Percentiles rank a stretch among this genome's conserved stretches.
These are phyloP conservation scores for Trichosporon asahii DNA, from an alignment of 1,284 basidiomycete genomes.

Conservation along the genomic window DNA sequence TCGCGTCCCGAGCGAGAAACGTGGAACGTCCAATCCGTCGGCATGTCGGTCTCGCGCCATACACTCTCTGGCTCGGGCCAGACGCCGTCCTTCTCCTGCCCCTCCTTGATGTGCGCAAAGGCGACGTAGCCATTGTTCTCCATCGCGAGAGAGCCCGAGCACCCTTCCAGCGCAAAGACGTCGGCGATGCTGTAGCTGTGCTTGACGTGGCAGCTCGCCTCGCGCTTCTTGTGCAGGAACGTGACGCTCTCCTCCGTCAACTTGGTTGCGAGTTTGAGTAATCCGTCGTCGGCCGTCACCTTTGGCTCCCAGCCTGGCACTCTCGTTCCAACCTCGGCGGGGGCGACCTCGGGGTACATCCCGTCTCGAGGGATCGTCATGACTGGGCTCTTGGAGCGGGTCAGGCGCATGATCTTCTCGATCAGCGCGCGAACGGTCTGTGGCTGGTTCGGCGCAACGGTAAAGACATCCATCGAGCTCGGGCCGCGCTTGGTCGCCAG, in stretches of 20 bases:
- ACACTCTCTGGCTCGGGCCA: conserved; percentile 11
- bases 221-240: conserved; percentile 21
- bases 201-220: background rate
- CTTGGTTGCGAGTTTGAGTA: conserved; percentile 25
- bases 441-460: conserved; percentile 28
- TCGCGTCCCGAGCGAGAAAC: conserved; percentile 16
- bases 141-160: conserved; percentile 24
- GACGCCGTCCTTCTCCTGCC: conserved; percentile 8
- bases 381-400: conserved; percentile 35
- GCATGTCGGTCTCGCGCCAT: conserved; percentile 30
- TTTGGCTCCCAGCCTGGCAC: conserved; percentile 29
- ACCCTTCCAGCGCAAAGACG: conserved; percentile 28
- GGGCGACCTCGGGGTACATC: conserved; percentile 23
- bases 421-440: conserved; percentile 29
- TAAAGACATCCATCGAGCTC: conserved; percentile 29
- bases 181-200: conserved; percentile 16
- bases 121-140: conserved; percentile 20
- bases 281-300: conserved; percentile 30
- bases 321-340: background rate
- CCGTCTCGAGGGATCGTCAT: conserved; percentile 32
- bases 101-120: conserved; percentile 17
- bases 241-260: conserved; percentile 20
- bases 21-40: conserved; percentile 26
- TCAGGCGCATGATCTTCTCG: conserved; percentile 31
- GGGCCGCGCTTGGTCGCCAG: conserved; percentile 15